phyloP scores from a whole-genome alignment of 2,329 filamentous ascomycete genomes.

The Knufia fluminis region DNA sequence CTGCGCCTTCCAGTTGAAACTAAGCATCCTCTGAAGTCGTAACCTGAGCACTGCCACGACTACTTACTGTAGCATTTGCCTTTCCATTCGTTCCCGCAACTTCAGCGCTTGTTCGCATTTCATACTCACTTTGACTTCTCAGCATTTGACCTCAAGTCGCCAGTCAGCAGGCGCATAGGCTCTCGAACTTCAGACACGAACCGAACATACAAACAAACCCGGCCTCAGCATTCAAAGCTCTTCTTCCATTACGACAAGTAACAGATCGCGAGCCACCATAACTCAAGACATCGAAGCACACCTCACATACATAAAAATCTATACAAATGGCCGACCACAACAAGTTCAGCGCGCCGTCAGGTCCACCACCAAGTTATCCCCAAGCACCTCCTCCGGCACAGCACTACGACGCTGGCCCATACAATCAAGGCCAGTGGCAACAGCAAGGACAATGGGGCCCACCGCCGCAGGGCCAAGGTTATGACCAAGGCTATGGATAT shows the following conservation, averaged over 20 bases:
- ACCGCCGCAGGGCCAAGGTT: not conserved
- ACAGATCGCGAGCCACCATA: too few species aligned
- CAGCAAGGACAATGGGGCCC: slow-evolving; percentile 2
- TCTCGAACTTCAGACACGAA: too few species aligned
- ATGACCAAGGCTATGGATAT: slow-evolving; percentile 2
- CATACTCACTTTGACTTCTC: not conserved
- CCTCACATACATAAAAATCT: not conserved
- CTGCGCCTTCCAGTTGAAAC: not conserved
- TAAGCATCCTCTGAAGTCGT: not conserved
- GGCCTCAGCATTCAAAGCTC: not conserved
- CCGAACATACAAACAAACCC: not conserved
- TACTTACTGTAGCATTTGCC: not conserved
- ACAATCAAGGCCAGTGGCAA: slow-evolving; percentile 13
- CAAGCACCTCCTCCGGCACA: slow-evolving; percentile 1
- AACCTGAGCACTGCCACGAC: not conserved
- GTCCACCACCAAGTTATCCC: slow-evolving; percentile 9
- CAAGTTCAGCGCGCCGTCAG: slow-evolving; percentile 10
- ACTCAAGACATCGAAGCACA: too few species aligned
- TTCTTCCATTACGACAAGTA: too few species aligned
- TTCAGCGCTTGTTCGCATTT: not conserved
- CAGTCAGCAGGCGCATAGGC: too few species aligned
- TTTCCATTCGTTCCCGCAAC: not conserved
- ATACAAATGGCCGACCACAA: slow-evolving; percentile 5
- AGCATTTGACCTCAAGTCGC: not conserved
- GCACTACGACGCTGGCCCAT: slow-evolving; percentile 22